Evolutionary conservation across 2,329 filamentous ascomycete species (phyloP).

Genomic region (Fusarium chaquense): DNA sequence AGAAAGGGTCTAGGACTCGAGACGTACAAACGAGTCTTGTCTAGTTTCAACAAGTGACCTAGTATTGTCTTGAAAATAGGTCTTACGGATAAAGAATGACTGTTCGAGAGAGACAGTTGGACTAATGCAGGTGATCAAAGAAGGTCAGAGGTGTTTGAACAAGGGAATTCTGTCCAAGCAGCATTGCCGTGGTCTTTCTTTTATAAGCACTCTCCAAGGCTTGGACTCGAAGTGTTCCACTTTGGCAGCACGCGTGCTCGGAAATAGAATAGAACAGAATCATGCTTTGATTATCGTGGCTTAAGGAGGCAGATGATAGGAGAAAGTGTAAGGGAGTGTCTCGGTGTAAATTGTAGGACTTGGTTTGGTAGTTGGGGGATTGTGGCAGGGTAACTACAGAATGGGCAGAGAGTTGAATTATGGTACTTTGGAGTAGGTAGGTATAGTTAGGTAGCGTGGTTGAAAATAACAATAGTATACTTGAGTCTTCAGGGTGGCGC

Average conservation of each 20-base stretch:
- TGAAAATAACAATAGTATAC: slow-evolving; percentile 2
- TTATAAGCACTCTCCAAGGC: slow-evolving; percentile 20
- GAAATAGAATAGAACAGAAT: background rate
- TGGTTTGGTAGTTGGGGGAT: background rate
- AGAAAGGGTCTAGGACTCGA: slow-evolving; percentile 20
- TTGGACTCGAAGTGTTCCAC: slow-evolving; percentile 20
- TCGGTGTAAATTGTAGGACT: slow-evolving; percentile 27
- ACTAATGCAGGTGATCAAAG: slow-evolving; percentile 49
- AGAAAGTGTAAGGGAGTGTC: slow-evolving; percentile 36
- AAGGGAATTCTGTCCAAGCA: slow-evolving; percentile 14
- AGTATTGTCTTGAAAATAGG: slow-evolving; percentile 39
- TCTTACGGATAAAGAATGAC: slow-evolving; percentile 40
- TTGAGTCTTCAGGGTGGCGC: slow-evolving; percentile 19
- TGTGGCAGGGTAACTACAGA: slow-evolving; percentile 27
- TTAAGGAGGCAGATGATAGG: slow-evolving; percentile 34
- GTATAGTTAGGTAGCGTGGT: background rate
- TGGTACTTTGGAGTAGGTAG: slow-evolving; percentile 5
- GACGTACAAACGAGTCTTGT: slow-evolving; percentile 5
- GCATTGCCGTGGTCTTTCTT: slow-evolving; percentile 3
- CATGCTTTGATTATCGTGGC: slow-evolving; percentile 26
- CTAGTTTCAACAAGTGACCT: slow-evolving; percentile 38
- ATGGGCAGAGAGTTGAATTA: background rate
- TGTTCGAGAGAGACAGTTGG: slow-evolving; percentile 37
- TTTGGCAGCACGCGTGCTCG: slow-evolving; percentile 26
- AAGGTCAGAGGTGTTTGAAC: slow-evolving; percentile 38